These are phyloP conservation scores for Septoria linicola DNA, from an alignment of 2,329 filamentous ascomycete species.

Conservation along the genomic window DNA sequence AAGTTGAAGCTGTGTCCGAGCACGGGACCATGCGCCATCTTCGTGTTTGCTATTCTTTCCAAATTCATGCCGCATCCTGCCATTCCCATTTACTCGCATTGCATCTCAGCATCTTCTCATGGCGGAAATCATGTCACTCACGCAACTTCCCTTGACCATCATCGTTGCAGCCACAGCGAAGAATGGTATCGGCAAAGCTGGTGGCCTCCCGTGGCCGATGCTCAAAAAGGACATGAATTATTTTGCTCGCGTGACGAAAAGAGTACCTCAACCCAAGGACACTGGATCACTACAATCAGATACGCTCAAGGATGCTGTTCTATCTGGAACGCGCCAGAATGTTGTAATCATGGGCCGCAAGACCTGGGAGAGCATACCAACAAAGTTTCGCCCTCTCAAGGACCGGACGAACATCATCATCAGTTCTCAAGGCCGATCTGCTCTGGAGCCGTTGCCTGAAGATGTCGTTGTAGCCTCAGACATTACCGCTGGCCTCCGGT, in stretches of 20 bases:
- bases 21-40: background rate
- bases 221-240: constrained; percentile 92
- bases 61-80: background rate
- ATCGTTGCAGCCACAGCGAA: constrained; percentile 87
- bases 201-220: constrained; percentile 82
- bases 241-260: constrained; percentile 85
- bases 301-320: constrained; percentile 23
- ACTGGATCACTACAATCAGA: constrained; percentile 32
- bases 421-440: constrained; percentile 48
- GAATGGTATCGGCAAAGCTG: constrained; percentile 81
- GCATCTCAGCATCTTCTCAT: constrained; percentile 15
- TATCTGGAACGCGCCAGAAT: constrained; percentile 38
- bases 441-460: constrained; percentile 33
- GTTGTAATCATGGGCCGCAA: constrained; percentile 97
- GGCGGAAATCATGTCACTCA: constrained; percentile 33
- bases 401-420: constrained; percentile 81
- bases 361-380: constrained; percentile 89
- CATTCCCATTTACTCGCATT: background rate
- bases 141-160: constrained; percentile 62
- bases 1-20: constrained; percentile 1
- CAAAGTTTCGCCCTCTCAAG: constrained; percentile 73
- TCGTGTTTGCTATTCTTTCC: background rate
- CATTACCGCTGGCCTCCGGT: constrained; percentile 33
- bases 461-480: constrained; percentile 56
- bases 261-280: constrained; percentile 55